These are phyloP conservation scores for Penicillium fimorum DNA, from an alignment of 495 filamentous ascomycete genomes.

Conservation along the genomic window DNA sequence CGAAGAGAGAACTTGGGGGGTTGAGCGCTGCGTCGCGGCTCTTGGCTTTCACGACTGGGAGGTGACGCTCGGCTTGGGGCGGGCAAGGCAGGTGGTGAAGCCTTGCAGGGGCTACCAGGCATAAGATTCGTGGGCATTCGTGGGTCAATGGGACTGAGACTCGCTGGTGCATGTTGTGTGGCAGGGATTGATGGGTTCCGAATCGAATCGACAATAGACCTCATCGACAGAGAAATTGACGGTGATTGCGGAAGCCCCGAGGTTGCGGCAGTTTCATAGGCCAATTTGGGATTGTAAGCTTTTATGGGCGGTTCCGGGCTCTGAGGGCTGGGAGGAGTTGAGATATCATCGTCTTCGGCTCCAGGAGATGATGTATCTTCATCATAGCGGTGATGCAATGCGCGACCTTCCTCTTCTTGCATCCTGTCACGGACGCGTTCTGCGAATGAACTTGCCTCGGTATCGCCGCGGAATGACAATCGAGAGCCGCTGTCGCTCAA, in stretches of 20 bases:
- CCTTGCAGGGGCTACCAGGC: constrained; percentile 21
- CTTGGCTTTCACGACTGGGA: constrained; percentile 24
- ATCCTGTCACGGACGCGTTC: constrained; percentile 65
- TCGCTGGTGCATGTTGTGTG: constrained; percentile 11
- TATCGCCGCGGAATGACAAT: constrained; percentile 43
- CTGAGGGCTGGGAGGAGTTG: constrained; percentile 13
- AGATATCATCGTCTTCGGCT: constrained; percentile 25
- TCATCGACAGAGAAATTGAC: constrained; percentile 20
- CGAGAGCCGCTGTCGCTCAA: constrained; percentile 35
- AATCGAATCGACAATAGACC: constrained; percentile 30
- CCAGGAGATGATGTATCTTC: constrained; percentile 30
- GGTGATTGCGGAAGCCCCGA: constrained; percentile 26
- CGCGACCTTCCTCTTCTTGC: constrained; percentile 68
- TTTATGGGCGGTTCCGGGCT: constrained; percentile 16
- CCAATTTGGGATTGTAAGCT: constrained; percentile 20
- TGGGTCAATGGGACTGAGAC: constrained; percentile 27
- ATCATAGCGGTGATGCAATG: constrained; percentile 52
- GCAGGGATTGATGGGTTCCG: constrained; percentile 23
- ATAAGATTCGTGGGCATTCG: constrained; percentile 24
- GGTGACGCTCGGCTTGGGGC: constrained; percentile 12
- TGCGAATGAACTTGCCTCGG: constrained; percentile 49
- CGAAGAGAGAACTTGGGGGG: constrained; percentile 43
- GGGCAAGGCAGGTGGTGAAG: constrained; percentile 15
- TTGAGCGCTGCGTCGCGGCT: constrained; percentile 28
- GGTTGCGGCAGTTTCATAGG: constrained; percentile 32